Evolutionary conservation across 176 grass and related monocot genomes (phyloP).

Genomic region (Carex cristatella): DNA sequence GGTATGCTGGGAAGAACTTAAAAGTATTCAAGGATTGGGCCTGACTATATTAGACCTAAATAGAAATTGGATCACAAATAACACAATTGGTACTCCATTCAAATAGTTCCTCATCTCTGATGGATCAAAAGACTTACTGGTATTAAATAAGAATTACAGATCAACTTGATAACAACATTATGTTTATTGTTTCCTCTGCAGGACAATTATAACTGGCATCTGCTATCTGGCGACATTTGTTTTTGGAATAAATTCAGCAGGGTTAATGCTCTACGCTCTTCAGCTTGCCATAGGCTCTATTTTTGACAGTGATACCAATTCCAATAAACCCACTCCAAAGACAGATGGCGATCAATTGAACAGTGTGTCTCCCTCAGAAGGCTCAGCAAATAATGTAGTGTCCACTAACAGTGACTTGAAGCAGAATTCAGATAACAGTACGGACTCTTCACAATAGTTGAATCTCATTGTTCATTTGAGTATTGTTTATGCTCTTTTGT

Average conservation of each 20-base stretch:
- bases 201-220: slow-evolving; percentile 85
- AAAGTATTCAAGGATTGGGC: neutral
- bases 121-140: neutral
- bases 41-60: neutral
- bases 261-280: slow-evolving; percentile 63
- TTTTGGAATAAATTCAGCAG: slow-evolving; percentile 73
- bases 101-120: neutral
- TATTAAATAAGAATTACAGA: neutral
- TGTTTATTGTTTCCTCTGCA: slow-evolving; percentile 28
- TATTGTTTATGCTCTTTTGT: slow-evolving; percentile 16
- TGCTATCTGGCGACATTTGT: slow-evolving; percentile 92
- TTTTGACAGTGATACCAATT: slow-evolving; percentile 35
- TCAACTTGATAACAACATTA: neutral
- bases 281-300: slow-evolving; percentile 66
- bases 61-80: neutral
- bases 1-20: neutral
- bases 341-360: slow-evolving; percentile 43
- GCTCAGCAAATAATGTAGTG: slow-evolving; percentile 28
- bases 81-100: neutral
- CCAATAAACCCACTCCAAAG: slow-evolving; percentile 24
- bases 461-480: neutral
- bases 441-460: slow-evolving; percentile 41
- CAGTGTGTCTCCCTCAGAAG: slow-evolving; percentile 28
- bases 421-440: slow-evolving; percentile 49
- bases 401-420: slow-evolving; percentile 41